These are phyloP conservation scores for Tremellales sp. DNA, from an alignment of 1,284 basidiomycete species.

Conservation along the genomic window DNA sequence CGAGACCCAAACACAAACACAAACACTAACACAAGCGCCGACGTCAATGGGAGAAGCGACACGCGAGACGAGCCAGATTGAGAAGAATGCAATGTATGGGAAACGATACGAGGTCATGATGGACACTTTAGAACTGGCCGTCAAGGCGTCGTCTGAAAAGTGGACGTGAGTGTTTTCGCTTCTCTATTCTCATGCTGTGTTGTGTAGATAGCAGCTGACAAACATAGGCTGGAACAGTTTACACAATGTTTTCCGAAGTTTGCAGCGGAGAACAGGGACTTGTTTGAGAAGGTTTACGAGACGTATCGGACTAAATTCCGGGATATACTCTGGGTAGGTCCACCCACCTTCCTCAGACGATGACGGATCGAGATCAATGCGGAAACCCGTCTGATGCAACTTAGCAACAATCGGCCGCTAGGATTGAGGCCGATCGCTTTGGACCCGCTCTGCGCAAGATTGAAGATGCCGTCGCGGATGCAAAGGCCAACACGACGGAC, in stretches of 20 bases:
- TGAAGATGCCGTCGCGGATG: conserved; percentile 36
- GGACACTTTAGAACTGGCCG: conserved; percentile 38
- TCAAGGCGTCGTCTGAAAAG: conserved; percentile 37
- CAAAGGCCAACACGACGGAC: conserved; percentile 14
- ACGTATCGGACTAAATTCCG: conserved; percentile 19
- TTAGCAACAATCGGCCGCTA: too few species aligned
- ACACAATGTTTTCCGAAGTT: conserved; percentile 35
- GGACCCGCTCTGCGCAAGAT: conserved; percentile 27
- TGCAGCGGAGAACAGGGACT: conserved; percentile 21
- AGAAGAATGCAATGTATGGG: conserved; percentile 33
- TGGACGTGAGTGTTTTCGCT: conserved; percentile 42
- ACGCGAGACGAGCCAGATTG: conserved; percentile 4
- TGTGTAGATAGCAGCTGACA: background rate
- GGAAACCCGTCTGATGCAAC: conserved; percentile 29
- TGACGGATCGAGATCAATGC: background rate
- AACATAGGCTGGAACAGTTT: conserved; percentile 30
- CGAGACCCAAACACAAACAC: conserved; percentile 9
- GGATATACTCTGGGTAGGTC: background rate
- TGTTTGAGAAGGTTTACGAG: conserved; percentile 30
- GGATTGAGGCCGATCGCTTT: conserved; percentile 36
- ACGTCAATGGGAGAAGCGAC: conserved; percentile 9
- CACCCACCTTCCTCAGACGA: too few species aligned
- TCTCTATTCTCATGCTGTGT: too few species aligned
- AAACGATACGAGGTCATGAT: conserved; percentile 37
- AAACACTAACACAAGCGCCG: conserved; percentile 11